Conservation (phyloP, 2,329 filamentous ascomycete genomes). For the Boeremia lycopersici region DNA sequence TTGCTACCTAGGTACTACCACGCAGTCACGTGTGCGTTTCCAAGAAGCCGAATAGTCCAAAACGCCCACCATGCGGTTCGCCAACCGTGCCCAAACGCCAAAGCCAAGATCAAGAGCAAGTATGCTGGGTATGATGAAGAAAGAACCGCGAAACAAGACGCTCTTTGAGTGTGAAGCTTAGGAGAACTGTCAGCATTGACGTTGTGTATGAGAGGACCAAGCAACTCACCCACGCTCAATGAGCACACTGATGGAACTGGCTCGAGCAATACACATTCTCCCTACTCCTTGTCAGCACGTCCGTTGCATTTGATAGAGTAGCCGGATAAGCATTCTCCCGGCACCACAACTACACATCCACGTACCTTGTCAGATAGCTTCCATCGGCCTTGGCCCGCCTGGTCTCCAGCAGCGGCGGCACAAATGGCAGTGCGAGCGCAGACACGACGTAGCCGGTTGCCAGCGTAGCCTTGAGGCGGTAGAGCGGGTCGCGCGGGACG, state of each 20-base stretch:
- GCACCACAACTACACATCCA: neutral
- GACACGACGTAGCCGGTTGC: constrained; percentile 47
- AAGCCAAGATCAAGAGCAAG: neutral
- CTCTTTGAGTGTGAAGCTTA: neutral
- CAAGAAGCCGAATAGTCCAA: neutral
- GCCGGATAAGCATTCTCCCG: constrained; percentile 10
- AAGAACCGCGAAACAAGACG: neutral
- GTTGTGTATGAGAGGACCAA: neutral
- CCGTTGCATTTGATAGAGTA: neutral
- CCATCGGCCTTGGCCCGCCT: constrained; percentile 46
- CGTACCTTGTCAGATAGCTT: constrained; percentile 46
- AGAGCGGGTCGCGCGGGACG: constrained; percentile 43
- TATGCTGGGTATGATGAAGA: neutral
- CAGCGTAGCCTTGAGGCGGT: constrained; percentile 42
- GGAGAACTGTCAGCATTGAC: neutral
- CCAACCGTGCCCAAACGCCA: neutral
- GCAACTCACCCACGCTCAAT: constrained; percentile 12
- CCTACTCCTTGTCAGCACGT: constrained; percentile 18
- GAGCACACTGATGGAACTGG: constrained; percentile 35
- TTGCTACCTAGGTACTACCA: neutral
- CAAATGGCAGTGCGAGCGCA: constrained; percentile 49
- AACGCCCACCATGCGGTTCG: constrained; percentile 9
- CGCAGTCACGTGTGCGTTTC: neutral
- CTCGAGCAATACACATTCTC: constrained; percentile 37
- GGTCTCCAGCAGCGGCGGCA: constrained; percentile 48